These are phyloP conservation scores for Actinomortierella wolfii DNA, from an alignment of 371 early-diverging fungal genomes.

Conservation along the genomic window DNA sequence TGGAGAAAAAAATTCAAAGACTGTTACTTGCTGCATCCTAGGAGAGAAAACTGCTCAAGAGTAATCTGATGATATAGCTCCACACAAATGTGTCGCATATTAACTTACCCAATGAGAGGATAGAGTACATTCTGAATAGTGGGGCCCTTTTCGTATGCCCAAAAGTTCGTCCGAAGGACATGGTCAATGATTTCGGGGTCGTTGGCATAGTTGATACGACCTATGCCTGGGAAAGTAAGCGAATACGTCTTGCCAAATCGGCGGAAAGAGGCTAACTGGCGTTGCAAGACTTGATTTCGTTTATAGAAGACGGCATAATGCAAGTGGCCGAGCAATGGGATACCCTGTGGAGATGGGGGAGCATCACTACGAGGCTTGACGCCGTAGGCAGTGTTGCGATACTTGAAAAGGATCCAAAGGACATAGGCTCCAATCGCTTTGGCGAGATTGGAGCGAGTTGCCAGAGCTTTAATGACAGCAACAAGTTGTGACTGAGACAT, in stretches of 20 bases:
- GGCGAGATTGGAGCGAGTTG: conserved; percentile 20
- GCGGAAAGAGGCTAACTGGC: conserved; percentile 4
- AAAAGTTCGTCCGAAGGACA: conserved; percentile 28
- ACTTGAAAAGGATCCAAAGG: conserved; percentile 28
- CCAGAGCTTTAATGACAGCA: too few relatives aligned
- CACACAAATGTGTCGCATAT: background rate
- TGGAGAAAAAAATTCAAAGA: conserved; percentile 6
- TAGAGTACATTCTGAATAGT: conserved; percentile 7
- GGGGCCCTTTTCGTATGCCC: conserved; percentile 44
- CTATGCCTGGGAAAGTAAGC: conserved; percentile 15
- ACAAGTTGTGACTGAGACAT: too few relatives aligned
- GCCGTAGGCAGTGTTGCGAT: conserved; percentile 29
- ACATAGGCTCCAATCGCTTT: conserved; percentile 20
- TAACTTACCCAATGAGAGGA: conserved; percentile 27
- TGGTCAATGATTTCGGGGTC: conserved; percentile 30
- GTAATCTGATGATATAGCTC: too few relatives aligned
- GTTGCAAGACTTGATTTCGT: conserved; percentile 16
- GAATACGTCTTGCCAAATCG: conserved; percentile 22
- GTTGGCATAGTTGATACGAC: conserved; percentile 17
- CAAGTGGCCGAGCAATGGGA: conserved; percentile 31
- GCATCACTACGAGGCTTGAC: conserved; percentile 17
- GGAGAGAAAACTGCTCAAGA: too few relatives aligned
- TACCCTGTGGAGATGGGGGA: conserved; percentile 14
- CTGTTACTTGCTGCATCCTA: conserved; percentile 14
- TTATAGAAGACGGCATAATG: conserved; percentile 9